phyloP scores from a whole-genome alignment of 2,329 filamentous ascomycete species.

The Fusarium hainanense region DNA sequence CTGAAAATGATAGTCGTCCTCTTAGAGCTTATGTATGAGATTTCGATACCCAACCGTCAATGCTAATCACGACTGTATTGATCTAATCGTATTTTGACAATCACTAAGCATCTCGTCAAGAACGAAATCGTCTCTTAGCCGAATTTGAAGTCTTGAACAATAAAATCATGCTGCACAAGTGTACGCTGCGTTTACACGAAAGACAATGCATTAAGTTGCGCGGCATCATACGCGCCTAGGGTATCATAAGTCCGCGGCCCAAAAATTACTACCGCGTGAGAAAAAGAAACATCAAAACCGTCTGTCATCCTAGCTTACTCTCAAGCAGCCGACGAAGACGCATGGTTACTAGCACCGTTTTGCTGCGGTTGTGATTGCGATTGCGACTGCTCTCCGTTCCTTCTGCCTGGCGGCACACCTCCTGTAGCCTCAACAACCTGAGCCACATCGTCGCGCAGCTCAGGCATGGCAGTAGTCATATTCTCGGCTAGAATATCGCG shows the following conservation, averaged over 20 bases:
- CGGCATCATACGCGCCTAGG: neutral
- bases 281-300: neutral
- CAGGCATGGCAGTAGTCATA: constrained; percentile 68
- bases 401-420: constrained; percentile 39
- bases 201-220: constrained; percentile 6
- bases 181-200: neutral
- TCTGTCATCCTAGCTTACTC: neutral
- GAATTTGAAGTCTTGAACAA: neutral
- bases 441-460: constrained; percentile 65
- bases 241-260: constrained; percentile 8
- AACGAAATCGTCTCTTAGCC: neutral
- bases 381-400: constrained; percentile 12
- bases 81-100: neutral
- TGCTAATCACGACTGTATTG: neutral
- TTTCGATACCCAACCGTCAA: neutral
- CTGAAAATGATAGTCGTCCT: constrained; percentile 34
- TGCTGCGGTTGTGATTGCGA: constrained; percentile 7
- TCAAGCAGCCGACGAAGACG: constrained; percentile 21
- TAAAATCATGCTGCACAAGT: neutral
- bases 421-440: constrained; percentile 62
- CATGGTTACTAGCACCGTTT: constrained; percentile 23
- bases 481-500: constrained; percentile 71
- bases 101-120: neutral
- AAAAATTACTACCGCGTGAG: neutral
- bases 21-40: neutral